A percentile compares a stretch with the other conserved stretches of the same genome.
Evolutionary conservation across 139 green algal species (phyloP).

Genomic region (Chlamydomonas incerta): DNA sequence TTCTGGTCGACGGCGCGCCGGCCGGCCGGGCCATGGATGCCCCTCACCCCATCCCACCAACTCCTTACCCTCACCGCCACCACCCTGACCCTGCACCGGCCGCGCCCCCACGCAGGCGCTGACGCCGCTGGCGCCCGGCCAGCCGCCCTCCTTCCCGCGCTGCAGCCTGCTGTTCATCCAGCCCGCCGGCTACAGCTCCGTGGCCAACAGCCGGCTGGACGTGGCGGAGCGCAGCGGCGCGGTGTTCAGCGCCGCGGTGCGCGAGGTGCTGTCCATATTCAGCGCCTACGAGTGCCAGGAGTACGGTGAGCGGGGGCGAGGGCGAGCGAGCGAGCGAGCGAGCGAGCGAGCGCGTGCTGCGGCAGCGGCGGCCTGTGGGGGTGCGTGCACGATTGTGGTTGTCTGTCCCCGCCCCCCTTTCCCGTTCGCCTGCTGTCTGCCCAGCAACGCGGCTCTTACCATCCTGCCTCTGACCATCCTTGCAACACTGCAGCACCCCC

Average conservation of each 20-base stretch:
- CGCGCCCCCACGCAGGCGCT: neutral
- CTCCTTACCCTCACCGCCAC: neutral
- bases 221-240: conserved; percentile 42
- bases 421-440: no score
- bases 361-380: no score
- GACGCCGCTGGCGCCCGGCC: neutral
- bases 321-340: no score
- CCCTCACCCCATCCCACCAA: no score
- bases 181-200: conserved; percentile 8
- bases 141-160: conserved; percentile 2
- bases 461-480: no score
- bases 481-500: no score
- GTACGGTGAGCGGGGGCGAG: conserved; percentile 46
- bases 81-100: neutral
- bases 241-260: conserved; percentile 45
- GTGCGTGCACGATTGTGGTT: no score
- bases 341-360: no score
- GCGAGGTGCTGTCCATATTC: conserved; percentile 44
- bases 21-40: no score
- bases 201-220: neutral
- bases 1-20: no score
- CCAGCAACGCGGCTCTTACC: no score
- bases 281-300: conserved; percentile 61
- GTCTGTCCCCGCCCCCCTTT: no score
- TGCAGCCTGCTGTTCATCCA: conserved; percentile 28